Evolutionary conservation across 2,329 filamentous ascomycete species (phyloP).

Genomic region (Monosporascus cannonballus): DNA sequence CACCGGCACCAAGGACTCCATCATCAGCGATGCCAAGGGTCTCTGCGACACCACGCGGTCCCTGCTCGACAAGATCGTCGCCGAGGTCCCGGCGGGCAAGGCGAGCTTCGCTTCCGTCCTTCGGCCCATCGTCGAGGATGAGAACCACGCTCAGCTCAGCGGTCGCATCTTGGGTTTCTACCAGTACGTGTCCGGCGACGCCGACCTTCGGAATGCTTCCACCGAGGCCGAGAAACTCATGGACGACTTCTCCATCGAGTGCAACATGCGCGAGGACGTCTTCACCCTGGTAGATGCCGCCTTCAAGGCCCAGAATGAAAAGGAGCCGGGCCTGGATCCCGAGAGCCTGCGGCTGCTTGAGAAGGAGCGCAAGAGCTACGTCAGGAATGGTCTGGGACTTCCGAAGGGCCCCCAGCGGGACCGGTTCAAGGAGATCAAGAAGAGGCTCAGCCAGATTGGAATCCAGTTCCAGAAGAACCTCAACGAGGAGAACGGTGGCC

Average conservation of each 20-base stretch:
- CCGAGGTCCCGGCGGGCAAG: conserved; percentile 47
- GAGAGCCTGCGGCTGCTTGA: conserved; percentile 69
- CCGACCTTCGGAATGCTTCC: conserved; percentile 65
- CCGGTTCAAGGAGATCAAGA: conserved; percentile 82
- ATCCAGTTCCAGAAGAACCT: conserved; percentile 75
- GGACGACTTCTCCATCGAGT: conserved; percentile 72
- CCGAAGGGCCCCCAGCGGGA: conserved; percentile 65
- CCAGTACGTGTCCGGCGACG: conserved; percentile 67
- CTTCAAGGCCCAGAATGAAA: conserved; percentile 48
- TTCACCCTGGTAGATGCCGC: conserved; percentile 60
- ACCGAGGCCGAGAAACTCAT: conserved; percentile 70
- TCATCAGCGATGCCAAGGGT: conserved; percentile 61
- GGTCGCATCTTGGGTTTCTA: conserved; percentile 71
- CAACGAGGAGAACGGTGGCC: conserved; percentile 74
- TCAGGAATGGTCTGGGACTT: conserved; percentile 68
- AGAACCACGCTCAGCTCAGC: conserved; percentile 57
- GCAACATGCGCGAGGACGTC: conserved; percentile 75
- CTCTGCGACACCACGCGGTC: conserved; percentile 58
- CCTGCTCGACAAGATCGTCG: conserved; percentile 62
- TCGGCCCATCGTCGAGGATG: conserved; percentile 65
- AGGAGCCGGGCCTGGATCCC: conserved; percentile 51
- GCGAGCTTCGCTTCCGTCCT: conserved; percentile 51
- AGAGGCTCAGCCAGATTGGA: conserved; percentile 65
- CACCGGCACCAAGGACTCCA: conserved; percentile 63
- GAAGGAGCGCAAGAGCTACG: conserved; percentile 72